Base-by-base conservation (phyloP, 2,329 filamentous ascomycete species). In the Aspergillus melleus region DNA sequence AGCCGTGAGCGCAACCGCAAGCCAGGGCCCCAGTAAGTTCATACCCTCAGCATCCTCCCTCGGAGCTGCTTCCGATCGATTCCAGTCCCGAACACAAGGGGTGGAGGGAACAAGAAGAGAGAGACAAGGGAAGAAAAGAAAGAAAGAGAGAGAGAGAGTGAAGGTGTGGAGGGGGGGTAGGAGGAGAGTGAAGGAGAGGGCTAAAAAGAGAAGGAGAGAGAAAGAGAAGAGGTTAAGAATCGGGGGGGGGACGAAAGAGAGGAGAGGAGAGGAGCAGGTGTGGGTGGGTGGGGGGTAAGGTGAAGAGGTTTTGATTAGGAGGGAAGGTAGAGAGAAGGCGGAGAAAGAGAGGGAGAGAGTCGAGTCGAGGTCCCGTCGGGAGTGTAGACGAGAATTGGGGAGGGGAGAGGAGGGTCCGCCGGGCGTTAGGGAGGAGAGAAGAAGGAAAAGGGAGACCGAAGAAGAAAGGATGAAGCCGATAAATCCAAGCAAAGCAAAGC, bases 1-100 rank as follows among this genome's bases (percentile, higher is more conserved):
- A 74, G 74, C 72, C 71, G 69, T 73, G 72, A 74, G 74, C 74
- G 74, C 75, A 76, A 73, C 66, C 68, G 68, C 65, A 74, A 73
- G 65, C 71, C 70, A 72, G 65, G 72, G 72, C 72, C 69, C 72
- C 67, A 72, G 70, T 61, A 64, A 66, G 67, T 69, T 74, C 74
- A 77, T 77, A 70, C 68, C 74, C 72, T 76, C 71, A 73, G 66
- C 74, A 77, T 77, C 61, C 68, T 73, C 69, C 61, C 66, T 64
- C 54, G 55, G 58, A 32, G 59, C 58, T 54, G 62, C 53, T 59
- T 51, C 36, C 52, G 60, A 50, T 61, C 52, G 55, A 54, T 63
- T 54, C 39, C 58, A 59, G 51, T 52, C 47, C 44, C 16, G 29
- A 36, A 30, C 26, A 44, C 22, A 19, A 49, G n/a, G 30, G 52